A percentile compares a stretch with the other conserved stretches of the same genome.
Evolutionary conservation across 2,329 filamentous ascomycete genomes (phyloP).

Genomic region (Trichoderma breve): DNA sequence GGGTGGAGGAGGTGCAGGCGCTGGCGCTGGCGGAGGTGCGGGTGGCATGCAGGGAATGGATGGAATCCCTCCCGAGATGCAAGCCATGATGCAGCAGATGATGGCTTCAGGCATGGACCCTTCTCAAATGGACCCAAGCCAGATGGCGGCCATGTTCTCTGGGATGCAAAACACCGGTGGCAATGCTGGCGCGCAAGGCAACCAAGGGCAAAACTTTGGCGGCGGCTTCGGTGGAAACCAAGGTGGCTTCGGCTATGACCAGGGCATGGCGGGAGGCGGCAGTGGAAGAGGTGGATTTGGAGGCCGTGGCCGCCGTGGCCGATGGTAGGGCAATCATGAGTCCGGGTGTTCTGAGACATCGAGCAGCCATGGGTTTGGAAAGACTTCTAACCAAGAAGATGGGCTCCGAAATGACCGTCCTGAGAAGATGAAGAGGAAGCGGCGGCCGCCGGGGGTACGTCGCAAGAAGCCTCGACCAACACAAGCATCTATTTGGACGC

Average conservation of each 20-base stretch:
- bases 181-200: slow-evolving; percentile 45
- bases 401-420: background rate
- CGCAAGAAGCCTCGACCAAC: background rate
- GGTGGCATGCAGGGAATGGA: slow-evolving; percentile 57
- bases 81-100: slow-evolving; percentile 69
- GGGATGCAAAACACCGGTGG: slow-evolving; percentile 52
- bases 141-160: slow-evolving; percentile 59
- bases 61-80: slow-evolving; percentile 64
- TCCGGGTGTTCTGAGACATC: background rate
- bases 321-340: slow-evolving; percentile 26
- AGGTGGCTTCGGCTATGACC: slow-evolving; percentile 51
- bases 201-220: slow-evolving; percentile 52
- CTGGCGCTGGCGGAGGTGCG: slow-evolving; percentile 31
- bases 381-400: background rate
- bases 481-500: background rate
- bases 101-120: slow-evolving; percentile 64
- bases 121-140: slow-evolving; percentile 61
- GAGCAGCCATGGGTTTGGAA: background rate
- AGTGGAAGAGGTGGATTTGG: slow-evolving; percentile 30
- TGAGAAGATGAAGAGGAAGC: background rate
- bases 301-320: slow-evolving; percentile 32
- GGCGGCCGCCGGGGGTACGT: background rate
- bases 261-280: slow-evolving; percentile 44
- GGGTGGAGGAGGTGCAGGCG: slow-evolving; percentile 32
- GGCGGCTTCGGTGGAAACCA: slow-evolving; percentile 53